Base-by-base conservation (phyloP, 176 grass and related monocot genomes). In the Pontederia paniculata region DNA sequence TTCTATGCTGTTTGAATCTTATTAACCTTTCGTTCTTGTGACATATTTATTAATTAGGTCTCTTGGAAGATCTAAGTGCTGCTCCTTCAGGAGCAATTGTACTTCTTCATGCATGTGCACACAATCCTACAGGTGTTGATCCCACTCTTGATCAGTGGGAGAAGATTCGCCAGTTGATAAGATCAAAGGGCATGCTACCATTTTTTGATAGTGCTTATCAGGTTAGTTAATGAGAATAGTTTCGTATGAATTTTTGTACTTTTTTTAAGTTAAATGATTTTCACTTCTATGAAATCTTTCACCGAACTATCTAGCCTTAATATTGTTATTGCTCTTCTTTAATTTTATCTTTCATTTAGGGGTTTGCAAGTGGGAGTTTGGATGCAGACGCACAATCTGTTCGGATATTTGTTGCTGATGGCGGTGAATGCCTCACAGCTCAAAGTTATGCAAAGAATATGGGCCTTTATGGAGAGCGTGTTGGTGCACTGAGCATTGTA, bases 141-240 rank as follows among this genome's bases (percentile, higher is more conserved):
- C 94, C 94, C 42, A 98, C 94, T 22, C 55, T 82, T 20, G 80
- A 88, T 12, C 83, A 98, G 31, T 98, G 87, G 86, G 87, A 91
- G 62, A 73, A 93, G 72, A 98, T 98, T 58, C 84, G 87, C 16
- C 77, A 84, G 55, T 55, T 98, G 19, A 72, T 98, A 66, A 81
- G 94, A 68, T 91, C 83, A 56, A 98, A 86, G 69, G 64, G 72
- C 43, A 63, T 98, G 80, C 75, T 98, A 63, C 94, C 94, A 60
- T 98, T 98, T 77, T 98, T 98, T 82, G 94, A 98, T 54, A 98
- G 94, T 66, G 94, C 94, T 80, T 98, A 98, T 66, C 94, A 98
- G 72, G 94, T 89, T 77, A 80, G 54, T 62, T 37, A 37, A 6
- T 37, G 28, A 37, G 28, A 37, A 37, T 37, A 3, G 7, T 37